phyloP scores from a whole-genome alignment of 2,329 filamentous ascomycete genomes.

The Phoma sp. region DNA sequence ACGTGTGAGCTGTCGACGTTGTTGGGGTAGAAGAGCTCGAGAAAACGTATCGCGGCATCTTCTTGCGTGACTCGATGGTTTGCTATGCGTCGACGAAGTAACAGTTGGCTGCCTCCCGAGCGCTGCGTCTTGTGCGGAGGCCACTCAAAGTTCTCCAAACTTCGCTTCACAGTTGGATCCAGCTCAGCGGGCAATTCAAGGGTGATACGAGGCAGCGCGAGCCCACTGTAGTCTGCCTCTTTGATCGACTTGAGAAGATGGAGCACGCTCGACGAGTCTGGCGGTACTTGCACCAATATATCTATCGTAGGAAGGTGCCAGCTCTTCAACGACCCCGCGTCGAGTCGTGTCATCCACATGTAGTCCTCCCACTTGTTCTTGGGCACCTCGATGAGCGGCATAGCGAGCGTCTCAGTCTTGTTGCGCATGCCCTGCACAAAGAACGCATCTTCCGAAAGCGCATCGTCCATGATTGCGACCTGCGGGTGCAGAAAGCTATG shows the following conservation, averaged over 20 bases:
- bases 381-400: constrained; percentile 79
- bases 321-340: constrained; percentile 72
- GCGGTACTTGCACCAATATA: constrained; percentile 79
- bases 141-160: constrained; percentile 71
- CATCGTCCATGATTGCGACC: constrained; percentile 74
- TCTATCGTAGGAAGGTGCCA: constrained; percentile 84
- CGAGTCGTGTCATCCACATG: constrained; percentile 79
- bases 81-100: constrained; percentile 76
- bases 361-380: constrained; percentile 66
- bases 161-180: constrained; percentile 68
- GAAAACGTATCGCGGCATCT: constrained; percentile 74
- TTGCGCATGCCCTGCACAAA: constrained; percentile 68
- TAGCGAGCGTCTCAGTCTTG: constrained; percentile 59
- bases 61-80: constrained; percentile 66
- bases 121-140: constrained; percentile 58
- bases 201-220: constrained; percentile 75
- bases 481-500: constrained; percentile 77
- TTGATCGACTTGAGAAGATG: constrained; percentile 78
- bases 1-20: constrained; percentile 72
- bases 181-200: constrained; percentile 79
- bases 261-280: constrained; percentile 75
- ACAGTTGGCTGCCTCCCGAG: constrained; percentile 56
- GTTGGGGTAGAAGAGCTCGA: constrained; percentile 87
- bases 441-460: constrained; percentile 69
- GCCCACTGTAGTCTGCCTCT: constrained; percentile 75